Base-by-base conservation (phyloP, 106 monocot species). In the Posidonia australis region DNA sequence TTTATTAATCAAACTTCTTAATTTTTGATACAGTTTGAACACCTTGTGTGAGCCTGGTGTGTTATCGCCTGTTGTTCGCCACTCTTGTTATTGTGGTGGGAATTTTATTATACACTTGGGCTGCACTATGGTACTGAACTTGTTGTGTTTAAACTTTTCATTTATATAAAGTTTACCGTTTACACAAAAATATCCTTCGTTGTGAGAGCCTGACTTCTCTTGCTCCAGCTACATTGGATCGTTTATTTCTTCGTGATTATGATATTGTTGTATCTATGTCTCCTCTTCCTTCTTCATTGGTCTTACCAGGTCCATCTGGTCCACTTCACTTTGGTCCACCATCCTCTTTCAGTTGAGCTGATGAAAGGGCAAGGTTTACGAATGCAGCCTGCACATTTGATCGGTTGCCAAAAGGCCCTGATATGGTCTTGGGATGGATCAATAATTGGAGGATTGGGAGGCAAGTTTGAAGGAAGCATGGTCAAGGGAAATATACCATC, bases 371-470 rank as follows among this genome's bases (percentile, higher is more conserved):
- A 91, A 53, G 75, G 75, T 60, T 47, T 98, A 41, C 74, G 98
- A 30, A 75, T 87, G 72, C 87, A 91, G 63, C 98, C 98, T 73
- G 83, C 83, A 46, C 98, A 91, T 57, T 46, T 98, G 65, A 60
- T 77, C 54, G 91, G 85, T 63, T 98, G 98, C 69, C 79, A 98
- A 70, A 98, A 91, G 68, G 98, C 98, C 32, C 63, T 98, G 31
- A 81, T 98, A 65, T 98, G 91, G 98, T 91, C 98, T 30, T 98
- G 98, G 98, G 98, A 98, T 85, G 81, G 86, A 45, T 87, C 84
- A 59, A 51, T 74, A 10, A 63, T 79, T 63, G 91, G 91, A 59
- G 91, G 91, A 23, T 73, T 98, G 48, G 98, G 91, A 32, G 98
- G 98, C 20, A 98, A 91, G 60, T 85, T 83, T 81, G 90, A 91